These are phyloP conservation scores for Vitellaria paradoxa DNA, from an alignment of 179 eudicot species.

Conservation along the genomic window DNA sequence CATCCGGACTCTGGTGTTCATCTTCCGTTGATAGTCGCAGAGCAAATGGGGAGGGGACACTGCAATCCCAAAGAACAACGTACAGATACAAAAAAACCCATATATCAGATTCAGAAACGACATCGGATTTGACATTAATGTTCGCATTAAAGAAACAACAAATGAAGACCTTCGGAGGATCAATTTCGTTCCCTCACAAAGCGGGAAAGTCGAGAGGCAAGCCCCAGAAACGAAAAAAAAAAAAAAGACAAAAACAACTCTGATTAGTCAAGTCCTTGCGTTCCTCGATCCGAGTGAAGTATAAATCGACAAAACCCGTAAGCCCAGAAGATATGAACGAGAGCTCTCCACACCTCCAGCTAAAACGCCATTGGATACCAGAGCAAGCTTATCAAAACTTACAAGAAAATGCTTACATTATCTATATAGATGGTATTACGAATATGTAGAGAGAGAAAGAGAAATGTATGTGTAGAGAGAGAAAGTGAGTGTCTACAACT, in stretches of 20 bases:
- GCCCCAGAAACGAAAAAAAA: no score
- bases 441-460: not conserved
- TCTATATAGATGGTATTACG: not conserved
- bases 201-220: constrained; percentile 16
- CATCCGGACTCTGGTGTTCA: no score
- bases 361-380: not conserved
- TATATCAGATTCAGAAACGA: no score
- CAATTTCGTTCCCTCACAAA: not conserved
- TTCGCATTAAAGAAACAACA: no score
- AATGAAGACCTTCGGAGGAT: no score
- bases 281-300: constrained; percentile 13
- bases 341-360: not conserved
- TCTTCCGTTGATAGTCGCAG: no score
- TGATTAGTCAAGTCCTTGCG: constrained; percentile 1
- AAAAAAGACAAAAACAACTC: not conserved
- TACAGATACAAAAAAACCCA: no score
- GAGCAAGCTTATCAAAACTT: not conserved
- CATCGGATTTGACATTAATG: no score
- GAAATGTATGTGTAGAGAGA: not conserved
- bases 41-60: no score
- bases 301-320: constrained; percentile 7
- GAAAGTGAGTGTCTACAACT: not conserved
- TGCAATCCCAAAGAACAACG: no score
- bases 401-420: not conserved
- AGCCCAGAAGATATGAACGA: constrained; percentile 16